These are phyloP conservation scores for Lagenidium sp. DNA, from an alignment of 352 stramenopile genomes.

Conservation along the genomic window DNA sequence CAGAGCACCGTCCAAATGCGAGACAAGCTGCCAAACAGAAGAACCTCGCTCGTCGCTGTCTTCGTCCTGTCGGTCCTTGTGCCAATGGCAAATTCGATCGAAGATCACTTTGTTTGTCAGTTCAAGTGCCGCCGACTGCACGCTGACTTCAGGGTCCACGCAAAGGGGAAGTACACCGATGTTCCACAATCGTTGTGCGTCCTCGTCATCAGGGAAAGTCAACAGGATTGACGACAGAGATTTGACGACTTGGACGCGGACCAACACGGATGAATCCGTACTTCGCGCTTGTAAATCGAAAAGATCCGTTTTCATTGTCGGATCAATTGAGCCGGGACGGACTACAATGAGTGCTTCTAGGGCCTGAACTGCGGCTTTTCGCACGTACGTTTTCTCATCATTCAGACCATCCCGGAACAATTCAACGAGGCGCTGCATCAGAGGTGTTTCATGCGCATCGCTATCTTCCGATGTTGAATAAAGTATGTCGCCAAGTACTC, in stretches of 20 bases:
- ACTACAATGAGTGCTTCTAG: constrained; percentile 62
- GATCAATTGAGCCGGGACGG: constrained; percentile 32
- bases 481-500: constrained; percentile 39
- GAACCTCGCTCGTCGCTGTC: constrained; percentile 16
- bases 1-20: constrained; percentile 72
- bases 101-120: constrained; percentile 53
- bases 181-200: constrained; percentile 79
- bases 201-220: constrained; percentile 51
- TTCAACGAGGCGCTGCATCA: constrained; percentile 59
- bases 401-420: constrained; percentile 63
- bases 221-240: constrained; percentile 71
- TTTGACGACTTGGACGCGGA: constrained; percentile 77
- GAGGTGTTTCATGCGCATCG: constrained; percentile 35
- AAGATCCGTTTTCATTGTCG: constrained; percentile 49
- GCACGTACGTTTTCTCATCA: constrained; percentile 82
- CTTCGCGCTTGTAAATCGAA: constrained; percentile 74
- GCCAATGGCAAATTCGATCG: constrained; percentile 55
- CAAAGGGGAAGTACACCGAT: constrained; percentile 77
- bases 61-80: constrained; percentile 24
- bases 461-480: constrained; percentile 24
- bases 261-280: constrained; percentile 62
- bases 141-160: constrained; percentile 63
- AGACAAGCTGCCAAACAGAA: constrained; percentile 53
- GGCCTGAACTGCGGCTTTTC: constrained; percentile 66
- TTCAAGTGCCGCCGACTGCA: constrained; percentile 58